Conservation (phyloP, 768 basidiomycete species). For the Polyporus arcularius region DNA sequence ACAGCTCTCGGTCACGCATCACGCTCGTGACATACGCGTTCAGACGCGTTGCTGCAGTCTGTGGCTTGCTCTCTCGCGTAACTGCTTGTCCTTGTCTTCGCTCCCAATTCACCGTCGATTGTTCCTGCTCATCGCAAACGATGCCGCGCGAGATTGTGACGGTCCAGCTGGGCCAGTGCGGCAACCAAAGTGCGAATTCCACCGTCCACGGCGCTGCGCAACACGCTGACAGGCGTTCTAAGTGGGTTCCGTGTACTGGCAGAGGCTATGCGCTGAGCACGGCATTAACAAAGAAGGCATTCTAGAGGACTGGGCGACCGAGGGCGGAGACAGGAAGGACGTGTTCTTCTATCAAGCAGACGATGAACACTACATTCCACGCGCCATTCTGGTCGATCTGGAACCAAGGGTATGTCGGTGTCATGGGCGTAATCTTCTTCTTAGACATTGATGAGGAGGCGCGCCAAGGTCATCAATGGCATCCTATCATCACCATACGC, state of each 20-base stretch:
- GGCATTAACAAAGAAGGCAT: conserved; percentile 96
- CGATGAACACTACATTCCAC: conserved; percentile 98
- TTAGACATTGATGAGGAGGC: background rate
- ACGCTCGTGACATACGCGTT: conserved; percentile 16
- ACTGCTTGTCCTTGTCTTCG: conserved; percentile 4
- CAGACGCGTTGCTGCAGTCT: conserved; percentile 11
- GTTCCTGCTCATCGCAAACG: background rate
- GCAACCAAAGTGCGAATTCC: conserved; percentile 76
- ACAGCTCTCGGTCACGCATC: conserved; percentile 15
- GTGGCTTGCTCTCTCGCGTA: background rate
- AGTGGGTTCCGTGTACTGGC: conserved; percentile 99
- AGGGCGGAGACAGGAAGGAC: conserved; percentile 95
- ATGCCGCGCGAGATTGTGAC: conserved; percentile 89
- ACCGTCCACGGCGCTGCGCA: conserved; percentile 16
- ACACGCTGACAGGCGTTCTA: conserved; percentile 23
- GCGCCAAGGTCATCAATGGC: conserved; percentile 86
- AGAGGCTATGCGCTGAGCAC: conserved; percentile 96
- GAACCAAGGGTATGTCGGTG: conserved; percentile 80
- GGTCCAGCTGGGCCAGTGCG: conserved; percentile 87
- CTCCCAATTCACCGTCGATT: background rate
- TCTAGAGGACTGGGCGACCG: conserved; percentile 95
- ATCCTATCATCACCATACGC: conserved; percentile 89
- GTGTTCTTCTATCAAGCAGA: conserved; percentile 99
- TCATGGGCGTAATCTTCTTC: background rate
- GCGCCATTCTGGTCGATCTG: conserved; percentile 93